Evolutionary conservation across 164 flowering plant genomes (phyloP).

Genomic region (Liriodendron chinense): DNA sequence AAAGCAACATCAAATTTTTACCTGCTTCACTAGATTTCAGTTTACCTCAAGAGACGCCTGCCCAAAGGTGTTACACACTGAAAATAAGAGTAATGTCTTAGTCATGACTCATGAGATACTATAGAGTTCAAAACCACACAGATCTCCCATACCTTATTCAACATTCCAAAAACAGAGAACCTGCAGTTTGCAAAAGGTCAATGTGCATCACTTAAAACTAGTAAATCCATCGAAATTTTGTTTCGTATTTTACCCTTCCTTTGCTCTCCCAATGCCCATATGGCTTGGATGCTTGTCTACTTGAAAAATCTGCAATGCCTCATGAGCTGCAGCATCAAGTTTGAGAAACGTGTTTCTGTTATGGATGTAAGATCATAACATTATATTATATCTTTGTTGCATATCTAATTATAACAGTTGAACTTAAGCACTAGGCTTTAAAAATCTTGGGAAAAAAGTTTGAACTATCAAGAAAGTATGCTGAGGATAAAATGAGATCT

Average conservation of each 20-base stretch:
- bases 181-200: slow-evolving; percentile 38
- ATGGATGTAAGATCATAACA: slow-evolving; percentile 31
- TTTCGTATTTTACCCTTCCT: slow-evolving; percentile 76
- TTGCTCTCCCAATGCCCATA: slow-evolving; percentile 98
- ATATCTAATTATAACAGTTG: neutral
- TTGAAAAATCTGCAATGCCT: slow-evolving; percentile 92
- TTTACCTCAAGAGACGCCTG: slow-evolving; percentile 83
- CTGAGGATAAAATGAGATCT: slow-evolving; percentile 83
- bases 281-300: slow-evolving; percentile 96
- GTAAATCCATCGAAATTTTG: neutral
- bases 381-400: too few species aligned
- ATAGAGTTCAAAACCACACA: slow-evolving; percentile 5
- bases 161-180: slow-evolving; percentile 98
- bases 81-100: slow-evolving; percentile 14
- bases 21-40: slow-evolving; percentile 1
- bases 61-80: slow-evolving; percentile 98
- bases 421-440: neutral
- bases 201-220: neutral
- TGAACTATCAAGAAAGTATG: neutral
- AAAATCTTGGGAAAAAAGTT: neutral
- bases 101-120: neutral
- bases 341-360: slow-evolving; percentile 88
- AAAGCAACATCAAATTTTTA: slow-evolving; percentile 7
- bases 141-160: slow-evolving; percentile 70
- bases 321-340: slow-evolving; percentile 88